Percentiles rank a stretch among this genome's conserved stretches.
These are phyloP conservation scores for Gaeumannomyces tritici DNA, from an alignment of 2,329 filamentous ascomycete species.

Conservation along the genomic window DNA sequence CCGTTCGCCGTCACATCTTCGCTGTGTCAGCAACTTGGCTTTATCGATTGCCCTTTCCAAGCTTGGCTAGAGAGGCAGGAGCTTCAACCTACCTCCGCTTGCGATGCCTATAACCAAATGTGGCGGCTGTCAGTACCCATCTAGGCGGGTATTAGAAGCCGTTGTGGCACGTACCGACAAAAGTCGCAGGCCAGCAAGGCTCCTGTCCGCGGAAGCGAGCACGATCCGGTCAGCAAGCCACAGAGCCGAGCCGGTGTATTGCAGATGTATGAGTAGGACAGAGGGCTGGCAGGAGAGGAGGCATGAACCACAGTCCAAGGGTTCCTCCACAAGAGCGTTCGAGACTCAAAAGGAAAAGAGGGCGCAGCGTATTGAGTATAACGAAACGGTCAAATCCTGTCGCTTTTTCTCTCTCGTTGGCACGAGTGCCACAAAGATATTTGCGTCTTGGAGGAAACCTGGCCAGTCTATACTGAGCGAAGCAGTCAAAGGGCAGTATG, in stretches of 20 bases:
- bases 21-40: neutral
- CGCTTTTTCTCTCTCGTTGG: neutral
- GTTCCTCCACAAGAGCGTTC: neutral
- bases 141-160: neutral
- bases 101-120: constrained; percentile 17
- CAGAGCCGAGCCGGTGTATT: neutral
- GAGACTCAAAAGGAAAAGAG: neutral
- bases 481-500: neutral
- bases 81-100: constrained; percentile 12
- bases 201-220: constrained; percentile 13
- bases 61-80: neutral
- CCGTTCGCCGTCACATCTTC: constrained; percentile 25
- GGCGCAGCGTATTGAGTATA: neutral
- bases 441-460: neutral
- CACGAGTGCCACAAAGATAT: neutral
- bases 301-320: neutral
- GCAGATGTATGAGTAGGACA: neutral
- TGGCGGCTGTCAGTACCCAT: constrained; percentile 6
- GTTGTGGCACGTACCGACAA: constrained; percentile 17
- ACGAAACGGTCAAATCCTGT: neutral
- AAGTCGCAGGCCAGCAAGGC: constrained; percentile 30
- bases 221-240: neutral
- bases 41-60: neutral
- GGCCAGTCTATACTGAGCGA: neutral
- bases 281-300: neutral